These are phyloP conservation scores for Pestalotiopsis sp. DNA, from an alignment of 2,329 filamentous ascomycete genomes.

Conservation along the genomic window DNA sequence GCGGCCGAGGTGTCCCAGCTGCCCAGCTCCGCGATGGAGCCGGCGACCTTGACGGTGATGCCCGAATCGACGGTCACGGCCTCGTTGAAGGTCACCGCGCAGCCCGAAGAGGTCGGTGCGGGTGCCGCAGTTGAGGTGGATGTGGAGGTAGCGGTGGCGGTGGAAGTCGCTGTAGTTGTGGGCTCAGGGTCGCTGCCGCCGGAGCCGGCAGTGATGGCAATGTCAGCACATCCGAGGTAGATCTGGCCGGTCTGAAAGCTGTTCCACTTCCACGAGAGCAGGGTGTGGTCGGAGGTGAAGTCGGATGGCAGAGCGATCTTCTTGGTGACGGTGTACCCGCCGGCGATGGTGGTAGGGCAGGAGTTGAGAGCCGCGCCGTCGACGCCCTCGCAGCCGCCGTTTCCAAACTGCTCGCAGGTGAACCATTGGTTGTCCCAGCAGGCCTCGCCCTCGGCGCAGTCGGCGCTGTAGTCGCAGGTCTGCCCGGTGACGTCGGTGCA, in stretches of 20 bases:
- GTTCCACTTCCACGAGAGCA: conserved; percentile 55
- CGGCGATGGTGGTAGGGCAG: conserved; percentile 51
- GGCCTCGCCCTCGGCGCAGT: conserved; percentile 42
- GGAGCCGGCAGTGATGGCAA: conserved; percentile 37
- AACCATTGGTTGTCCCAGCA: conserved; percentile 56
- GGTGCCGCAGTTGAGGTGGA: conserved; percentile 21
- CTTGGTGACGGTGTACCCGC: conserved; percentile 53
- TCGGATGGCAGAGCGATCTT: conserved; percentile 47
- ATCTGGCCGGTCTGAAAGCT: conserved; percentile 54
- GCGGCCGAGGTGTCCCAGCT: conserved; percentile 42
- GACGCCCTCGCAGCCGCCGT: conserved; percentile 43
- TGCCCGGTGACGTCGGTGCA: conserved; percentile 53
- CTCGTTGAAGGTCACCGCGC: conserved; percentile 35
- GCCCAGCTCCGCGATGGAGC: conserved; percentile 38
- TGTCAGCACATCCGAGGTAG: conserved; percentile 54
- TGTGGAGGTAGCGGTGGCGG: conserved; percentile 35
- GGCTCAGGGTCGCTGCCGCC: conserved; percentile 43
- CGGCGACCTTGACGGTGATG: conserved; percentile 44
- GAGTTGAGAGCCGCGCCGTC: conserved; percentile 42
- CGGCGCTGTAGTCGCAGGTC: conserved; percentile 46
- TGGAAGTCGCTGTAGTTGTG: conserved; percentile 41
- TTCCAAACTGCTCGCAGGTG: conserved; percentile 48
- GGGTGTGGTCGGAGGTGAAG: conserved; percentile 47
- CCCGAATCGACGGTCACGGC: conserved; percentile 41
- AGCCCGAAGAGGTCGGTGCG: conserved; percentile 20